phyloP scores from a whole-genome alignment of 129 eudicot genomes.

The Tagetes patula region DNA sequence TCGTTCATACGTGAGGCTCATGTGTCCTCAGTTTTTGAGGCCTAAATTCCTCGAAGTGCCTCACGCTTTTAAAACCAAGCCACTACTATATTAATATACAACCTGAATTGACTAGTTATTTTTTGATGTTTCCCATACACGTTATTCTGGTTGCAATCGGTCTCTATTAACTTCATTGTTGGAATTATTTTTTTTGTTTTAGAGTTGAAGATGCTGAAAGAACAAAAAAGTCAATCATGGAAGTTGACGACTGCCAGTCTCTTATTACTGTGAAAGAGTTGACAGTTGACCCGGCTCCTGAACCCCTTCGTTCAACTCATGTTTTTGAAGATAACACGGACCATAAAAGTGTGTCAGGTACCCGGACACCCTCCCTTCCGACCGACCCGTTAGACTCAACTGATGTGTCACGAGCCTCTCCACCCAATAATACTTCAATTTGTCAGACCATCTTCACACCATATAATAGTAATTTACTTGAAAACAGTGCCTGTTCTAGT shows the following conservation, averaged over 20 bases:
- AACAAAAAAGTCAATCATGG: slow-evolving; percentile 29
- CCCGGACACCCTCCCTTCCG: slow-evolving; percentile 54
- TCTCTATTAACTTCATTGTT: slow-evolving; percentile 18
- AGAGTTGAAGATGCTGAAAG: slow-evolving; percentile 50
- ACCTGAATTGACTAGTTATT: neutral
- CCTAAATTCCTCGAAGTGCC: no score
- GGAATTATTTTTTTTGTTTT: slow-evolving; percentile 17
- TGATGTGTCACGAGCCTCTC: slow-evolving; percentile 44
- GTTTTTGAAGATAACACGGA: slow-evolving; percentile 38
- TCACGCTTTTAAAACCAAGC: no score
- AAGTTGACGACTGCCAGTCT: slow-evolving; percentile 35
- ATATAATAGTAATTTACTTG: slow-evolving; percentile 35
- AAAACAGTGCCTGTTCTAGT: slow-evolving; percentile 49
- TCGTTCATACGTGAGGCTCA: no score
- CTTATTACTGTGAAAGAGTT: slow-evolving; percentile 33
- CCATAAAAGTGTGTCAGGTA: slow-evolving; percentile 46
- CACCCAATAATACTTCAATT: slow-evolving; percentile 47
- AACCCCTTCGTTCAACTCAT: slow-evolving; percentile 39
- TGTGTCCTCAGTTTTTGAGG: no score
- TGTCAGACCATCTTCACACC: slow-evolving; percentile 32
- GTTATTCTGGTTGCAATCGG: slow-evolving; percentile 3
- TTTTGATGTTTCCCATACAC: neutral
- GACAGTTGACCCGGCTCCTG: slow-evolving; percentile 29
- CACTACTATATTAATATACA: neutral
- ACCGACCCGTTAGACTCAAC: slow-evolving; percentile 53